Base-by-base conservation (phyloP, 495 filamentous ascomycete genomes). In the Podospora pseudopauciseta region DNA sequence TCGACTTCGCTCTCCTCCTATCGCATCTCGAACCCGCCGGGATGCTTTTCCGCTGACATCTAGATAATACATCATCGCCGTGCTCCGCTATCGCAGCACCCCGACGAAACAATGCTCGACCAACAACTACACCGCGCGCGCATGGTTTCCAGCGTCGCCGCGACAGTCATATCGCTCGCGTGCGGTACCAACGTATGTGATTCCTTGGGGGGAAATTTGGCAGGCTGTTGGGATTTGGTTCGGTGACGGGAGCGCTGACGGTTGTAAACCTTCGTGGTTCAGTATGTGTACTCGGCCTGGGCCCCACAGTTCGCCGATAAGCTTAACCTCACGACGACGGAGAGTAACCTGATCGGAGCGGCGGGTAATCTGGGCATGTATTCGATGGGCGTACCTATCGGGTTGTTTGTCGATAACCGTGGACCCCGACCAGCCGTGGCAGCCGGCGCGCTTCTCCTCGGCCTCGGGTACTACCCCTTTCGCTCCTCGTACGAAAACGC, bases 251-350 rank as follows among this genome's bases (percentile, higher is more conserved):
- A 23, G 55, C 28, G 53, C 56, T 58, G 60, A 68, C 63, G 39
- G 53, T 57, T 65, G 61, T 67, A 73, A 34, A 76, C 63, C 20
- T 26, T 28, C 59, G 19, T 58, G 23, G 4, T 27, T 63, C 72
- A 97, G 93, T 99, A 99, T 87, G 96, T 94, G 70, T 99, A 97
- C 75, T 97, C 93, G 65, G 96, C 95, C 80, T 99, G 96, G 93
- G 94, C 90, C 30, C 95, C 95, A 18, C 93, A 97, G 77, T 97
- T 97, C 73, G 93, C 93, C 27, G 88, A 93, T 68, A 86, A 84
- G 67, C 83, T 99, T 78, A 86, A 91, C 78, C 87, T 98, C 63
- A 92, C 92, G 2, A 90, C 95, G 27, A 98, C 93, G 28, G 86
- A 97, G 78, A 91, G 85, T 79, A 97, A 98, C 77, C 74, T 97